Evolutionary conservation across 2,329 filamentous ascomycete genomes (phyloP), one percentile per base, ranked within the genome.

Genomic region (Phialophora expanda): DNA sequence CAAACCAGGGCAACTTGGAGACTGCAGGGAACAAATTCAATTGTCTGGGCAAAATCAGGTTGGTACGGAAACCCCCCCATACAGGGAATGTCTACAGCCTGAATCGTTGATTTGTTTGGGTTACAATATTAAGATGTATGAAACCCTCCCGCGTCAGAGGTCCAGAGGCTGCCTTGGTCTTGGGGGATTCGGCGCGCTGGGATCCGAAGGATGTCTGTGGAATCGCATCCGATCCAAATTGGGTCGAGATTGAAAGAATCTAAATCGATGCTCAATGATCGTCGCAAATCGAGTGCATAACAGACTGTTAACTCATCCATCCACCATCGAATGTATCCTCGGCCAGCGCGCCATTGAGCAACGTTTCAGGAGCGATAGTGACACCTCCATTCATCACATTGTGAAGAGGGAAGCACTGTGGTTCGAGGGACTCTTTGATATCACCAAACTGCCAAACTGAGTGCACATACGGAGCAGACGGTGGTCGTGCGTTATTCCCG

Each of bases 41-140:
- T 50, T 56, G 64, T 60, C 58, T 69, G 50, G 61, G 55, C 32
- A 69, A 58, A 41, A 61, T 67, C 44, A 66, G 67, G 34, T 58
- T 69, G 67, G 32, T 69, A 32, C 61, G 67, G 46, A 59, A 65
- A 63, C 67, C 67, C 7, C 67, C 67, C 17, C 67, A 69, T 58
- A 59, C 59, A 2, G 67, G 67, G 20, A 64, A 69, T 50, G 55
- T 69, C 7, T n/a, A 34, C 55, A 65, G 61, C 44, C 41, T 67
- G 67, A 69, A 65, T 48, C 61, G 62, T 55, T 67, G 56, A 58
- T 53, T 22, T 2, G 48, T 26, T 53, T 53, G 48, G 6, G 17
- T n/a, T 44, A 17, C 38, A 17, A 20, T n/a, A 44, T 44, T 17
- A 41, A n/a, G 17, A n/a, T 8, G 2, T n/a, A n/a, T 1, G 38